A percentile compares a stretch with the other conserved stretches of the same genome.
phyloP scores from a whole-genome alignment of 805 yeast genomes.

The Pichia phayaonensis region DNA sequence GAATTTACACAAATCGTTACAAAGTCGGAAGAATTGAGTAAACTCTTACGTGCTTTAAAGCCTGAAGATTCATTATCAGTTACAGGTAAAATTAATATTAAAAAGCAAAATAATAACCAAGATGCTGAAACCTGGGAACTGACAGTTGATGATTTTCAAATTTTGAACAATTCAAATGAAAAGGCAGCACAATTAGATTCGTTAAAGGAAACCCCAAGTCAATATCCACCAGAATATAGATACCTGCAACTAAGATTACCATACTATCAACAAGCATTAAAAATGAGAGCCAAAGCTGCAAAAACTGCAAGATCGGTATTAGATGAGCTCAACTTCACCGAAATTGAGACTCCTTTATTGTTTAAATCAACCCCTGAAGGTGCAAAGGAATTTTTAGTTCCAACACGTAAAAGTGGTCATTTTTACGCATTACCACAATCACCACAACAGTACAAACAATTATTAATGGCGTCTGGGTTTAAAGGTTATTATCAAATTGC shows the following conservation, averaged over 20 bases:
- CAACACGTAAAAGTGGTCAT: conserved; percentile 55
- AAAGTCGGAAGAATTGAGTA: conserved; percentile 31
- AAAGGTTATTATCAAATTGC: conserved; percentile 85
- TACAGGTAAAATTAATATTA: conserved; percentile 42
- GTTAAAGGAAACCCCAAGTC: conserved; percentile 44
- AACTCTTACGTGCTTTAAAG: conserved; percentile 37
- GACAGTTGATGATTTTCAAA: conserved; percentile 40
- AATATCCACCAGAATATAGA: conserved; percentile 72
- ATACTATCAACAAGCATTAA: conserved; percentile 47
- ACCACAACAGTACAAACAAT: conserved; percentile 95
- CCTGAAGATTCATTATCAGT: conserved; percentile 73
- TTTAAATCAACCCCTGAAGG: conserved; percentile 98
- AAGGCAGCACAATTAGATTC: conserved; percentile 60
- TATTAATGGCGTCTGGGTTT: conserved; percentile 91
- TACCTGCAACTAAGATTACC: conserved; percentile 70
- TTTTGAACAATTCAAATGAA: conserved; percentile 54
- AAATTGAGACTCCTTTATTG: conserved; percentile 85
- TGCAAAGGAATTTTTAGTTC: conserved; percentile 91
- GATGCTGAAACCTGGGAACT: conserved; percentile 45
- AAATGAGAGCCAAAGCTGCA: conserved; percentile 50
- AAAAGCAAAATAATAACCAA: conserved; percentile 25
- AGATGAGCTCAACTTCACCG: conserved; percentile 48
- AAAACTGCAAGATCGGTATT: conserved; percentile 31
- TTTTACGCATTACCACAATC: conserved; percentile 95
- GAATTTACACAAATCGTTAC: conserved; percentile 52